These are phyloP conservation scores for Blumeriella jaapii DNA, from an alignment of 2,329 filamentous ascomycete genomes.

Conservation along the genomic window DNA sequence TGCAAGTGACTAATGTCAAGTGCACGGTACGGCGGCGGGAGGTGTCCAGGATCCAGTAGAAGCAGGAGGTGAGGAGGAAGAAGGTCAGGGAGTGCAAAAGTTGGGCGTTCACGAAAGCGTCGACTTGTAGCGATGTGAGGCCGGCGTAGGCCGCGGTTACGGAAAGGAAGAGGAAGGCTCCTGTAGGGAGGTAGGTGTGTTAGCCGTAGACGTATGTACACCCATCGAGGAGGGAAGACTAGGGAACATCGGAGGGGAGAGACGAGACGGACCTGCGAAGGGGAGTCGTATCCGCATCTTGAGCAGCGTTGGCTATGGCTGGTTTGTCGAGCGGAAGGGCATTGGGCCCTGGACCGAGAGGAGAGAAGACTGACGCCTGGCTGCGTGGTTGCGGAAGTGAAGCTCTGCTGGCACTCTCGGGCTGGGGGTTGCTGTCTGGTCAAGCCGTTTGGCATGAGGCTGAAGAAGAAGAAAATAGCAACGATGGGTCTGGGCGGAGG, in stretches of 20 bases:
- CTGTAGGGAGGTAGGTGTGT: constrained; percentile 32
- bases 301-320: not conserved
- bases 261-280: constrained; percentile 60
- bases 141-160: constrained; percentile 70
- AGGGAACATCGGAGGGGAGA: constrained; percentile 1
- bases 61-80: constrained; percentile 73
- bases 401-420: too few relatives aligned
- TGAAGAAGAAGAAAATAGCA: too few relatives aligned
- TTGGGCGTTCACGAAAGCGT: constrained; percentile 69
- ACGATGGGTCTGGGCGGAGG: too few relatives aligned
- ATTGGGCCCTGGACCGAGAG: too few relatives aligned
- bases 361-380: too few relatives aligned
- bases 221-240: not conserved
- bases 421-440: too few relatives aligned
- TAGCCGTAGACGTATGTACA: not conserved
- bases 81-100: constrained; percentile 78
- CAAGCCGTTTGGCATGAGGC: too few relatives aligned
- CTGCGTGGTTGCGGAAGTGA: too few relatives aligned
- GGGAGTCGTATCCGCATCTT: constrained; percentile 76
- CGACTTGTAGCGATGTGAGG: constrained; percentile 52
- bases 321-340: not conserved
- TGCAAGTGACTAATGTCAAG: constrained; percentile 72
- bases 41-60: constrained; percentile 97
- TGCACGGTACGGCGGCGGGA: constrained; percentile 75
- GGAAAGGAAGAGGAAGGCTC: constrained; percentile 57